phyloP scores from a whole-genome alignment of 1,284 basidiomycete species.

The Heterobasidion parviporum region DNA sequence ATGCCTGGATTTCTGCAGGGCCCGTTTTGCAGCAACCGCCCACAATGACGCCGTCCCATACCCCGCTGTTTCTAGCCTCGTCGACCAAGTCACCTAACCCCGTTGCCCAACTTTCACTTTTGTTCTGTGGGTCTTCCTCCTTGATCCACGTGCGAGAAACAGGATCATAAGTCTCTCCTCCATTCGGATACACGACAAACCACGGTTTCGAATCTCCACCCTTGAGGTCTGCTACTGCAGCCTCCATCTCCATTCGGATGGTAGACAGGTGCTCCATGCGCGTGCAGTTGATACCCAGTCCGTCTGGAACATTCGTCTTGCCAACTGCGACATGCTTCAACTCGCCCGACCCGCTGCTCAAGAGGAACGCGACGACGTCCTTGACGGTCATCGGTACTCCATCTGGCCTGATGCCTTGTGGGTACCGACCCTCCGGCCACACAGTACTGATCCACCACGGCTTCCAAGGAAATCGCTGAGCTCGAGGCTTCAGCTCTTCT shows the following conservation, averaged over 20 bases:
- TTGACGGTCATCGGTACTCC: constrained; percentile 19
- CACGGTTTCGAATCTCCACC: constrained; percentile 26
- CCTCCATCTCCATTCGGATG: constrained; percentile 27
- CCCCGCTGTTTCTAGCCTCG: constrained; percentile 9
- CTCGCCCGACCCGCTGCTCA: constrained; percentile 6
- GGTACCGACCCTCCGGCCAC: constrained; percentile 47
- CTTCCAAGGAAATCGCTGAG: constrained; percentile 26
- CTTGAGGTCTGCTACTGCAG: constrained; percentile 12
- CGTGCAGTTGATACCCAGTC: constrained; percentile 72
- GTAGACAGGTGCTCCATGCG: constrained; percentile 26
- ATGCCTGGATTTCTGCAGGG: constrained; percentile 41
- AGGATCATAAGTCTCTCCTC: constrained; percentile 50
- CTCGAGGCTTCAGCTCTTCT: constrained; percentile 14
- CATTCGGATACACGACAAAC: constrained; percentile 72
- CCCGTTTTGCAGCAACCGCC: constrained; percentile 71
- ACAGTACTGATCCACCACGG: constrained; percentile 77
- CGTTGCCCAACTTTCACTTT: constrained; percentile 33
- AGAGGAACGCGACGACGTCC: constrained; percentile 30
- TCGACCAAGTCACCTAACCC: constrained; percentile 25
- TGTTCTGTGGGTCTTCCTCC: constrained; percentile 11
- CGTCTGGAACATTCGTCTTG: constrained; percentile 27
- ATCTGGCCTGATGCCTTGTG: constrained; percentile 27
- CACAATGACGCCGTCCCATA: constrained; percentile 50
- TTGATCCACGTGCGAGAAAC: constrained; percentile 37
- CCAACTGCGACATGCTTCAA: constrained; percentile 15